Evolutionary conservation across 1,139 yeast genomes (phyloP).

Genomic region (Casaregolazyma lundiana): DNA sequence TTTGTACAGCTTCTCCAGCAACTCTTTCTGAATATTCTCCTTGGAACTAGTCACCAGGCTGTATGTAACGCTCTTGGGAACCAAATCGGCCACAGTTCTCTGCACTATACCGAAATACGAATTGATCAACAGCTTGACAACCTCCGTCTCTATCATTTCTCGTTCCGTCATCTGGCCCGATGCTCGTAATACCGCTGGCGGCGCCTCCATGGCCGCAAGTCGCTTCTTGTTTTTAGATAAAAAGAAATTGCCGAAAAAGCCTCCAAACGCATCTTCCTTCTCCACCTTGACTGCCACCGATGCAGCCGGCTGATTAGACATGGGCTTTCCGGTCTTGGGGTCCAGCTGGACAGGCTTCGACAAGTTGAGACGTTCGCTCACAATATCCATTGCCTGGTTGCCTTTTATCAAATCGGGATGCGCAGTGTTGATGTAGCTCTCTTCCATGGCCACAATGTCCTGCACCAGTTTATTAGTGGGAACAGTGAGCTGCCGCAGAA

Average conservation of each 20-base stretch:
- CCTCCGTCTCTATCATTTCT: slow-evolving; percentile 95
- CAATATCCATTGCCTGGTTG: slow-evolving; percentile 90
- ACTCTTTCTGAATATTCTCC: slow-evolving; percentile 85
- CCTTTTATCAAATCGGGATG: slow-evolving; percentile 96
- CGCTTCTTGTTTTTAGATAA: slow-evolving; percentile 90
- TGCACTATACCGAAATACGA: slow-evolving; percentile 90
- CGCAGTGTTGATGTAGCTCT: slow-evolving; percentile 92
- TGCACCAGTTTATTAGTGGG: slow-evolving; percentile 85
- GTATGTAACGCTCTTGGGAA: slow-evolving; percentile 93
- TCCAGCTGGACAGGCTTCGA: slow-evolving; percentile 75
- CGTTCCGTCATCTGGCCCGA: slow-evolving; percentile 94
- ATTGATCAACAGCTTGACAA: slow-evolving; percentile 82
- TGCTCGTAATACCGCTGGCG: slow-evolving; percentile 91
- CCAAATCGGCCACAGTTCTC: slow-evolving; percentile 85
- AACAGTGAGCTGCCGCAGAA: slow-evolving; percentile 68
- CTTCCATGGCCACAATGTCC: slow-evolving; percentile 80
- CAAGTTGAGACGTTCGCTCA: slow-evolving; percentile 83
- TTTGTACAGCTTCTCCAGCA: slow-evolving; percentile 81
- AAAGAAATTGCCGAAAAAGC: slow-evolving; percentile 94
- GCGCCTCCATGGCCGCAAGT: slow-evolving; percentile 93
- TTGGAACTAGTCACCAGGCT: slow-evolving; percentile 70
- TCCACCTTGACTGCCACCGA: slow-evolving; percentile 17
- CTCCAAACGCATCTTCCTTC: slow-evolving; percentile 40
- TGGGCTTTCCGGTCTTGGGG: slow-evolving; percentile 80
- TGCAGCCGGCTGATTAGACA: slow-evolving; percentile 26